phyloP scores from a whole-genome alignment of 2,329 filamentous ascomycete genomes.

The Penicillium sp. region DNA sequence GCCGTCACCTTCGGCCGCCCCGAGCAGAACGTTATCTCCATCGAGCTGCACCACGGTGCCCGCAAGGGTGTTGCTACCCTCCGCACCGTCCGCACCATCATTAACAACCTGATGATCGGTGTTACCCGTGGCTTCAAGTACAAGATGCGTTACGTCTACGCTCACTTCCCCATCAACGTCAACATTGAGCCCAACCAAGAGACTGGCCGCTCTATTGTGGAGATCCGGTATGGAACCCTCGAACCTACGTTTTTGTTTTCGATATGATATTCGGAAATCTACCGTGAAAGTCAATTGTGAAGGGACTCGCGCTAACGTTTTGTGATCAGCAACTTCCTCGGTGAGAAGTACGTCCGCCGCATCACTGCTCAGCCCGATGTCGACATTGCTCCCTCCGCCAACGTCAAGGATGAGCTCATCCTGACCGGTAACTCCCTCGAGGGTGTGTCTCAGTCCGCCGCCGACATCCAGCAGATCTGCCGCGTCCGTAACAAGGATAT shows the following conservation, averaged over 20 bases:
- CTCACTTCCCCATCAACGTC: slow-evolving; percentile 99
- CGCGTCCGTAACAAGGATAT: slow-evolving; percentile 99
- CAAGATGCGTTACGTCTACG: slow-evolving; percentile 99
- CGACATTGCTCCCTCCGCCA: slow-evolving; percentile 82
- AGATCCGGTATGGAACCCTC: slow-evolving; percentile 79
- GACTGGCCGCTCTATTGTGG: slow-evolving; percentile 83
- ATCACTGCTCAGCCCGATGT: slow-evolving; percentile 89
- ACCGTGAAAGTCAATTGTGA: neutral
- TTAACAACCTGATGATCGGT: slow-evolving; percentile 98
- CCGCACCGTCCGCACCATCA: slow-evolving; percentile 94
- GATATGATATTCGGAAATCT: neutral
- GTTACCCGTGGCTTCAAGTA: slow-evolving; percentile 99
- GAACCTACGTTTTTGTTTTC: neutral
- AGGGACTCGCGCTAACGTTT: neutral
- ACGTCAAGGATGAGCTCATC: slow-evolving; percentile 96
- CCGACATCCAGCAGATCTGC: slow-evolving; percentile 99
- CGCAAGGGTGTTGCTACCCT: slow-evolving; percentile 98
- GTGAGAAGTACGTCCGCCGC: slow-evolving; percentile 97
- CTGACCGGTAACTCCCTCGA: slow-evolving; percentile 93
- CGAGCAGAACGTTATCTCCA: slow-evolving; percentile 82
- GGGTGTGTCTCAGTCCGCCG: slow-evolving; percentile 94
- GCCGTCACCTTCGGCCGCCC: slow-evolving; percentile 92
- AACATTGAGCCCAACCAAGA: slow-evolving; percentile 96
- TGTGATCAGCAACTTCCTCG: slow-evolving; percentile 82
- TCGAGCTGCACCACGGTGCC: slow-evolving; percentile 97